phyloP scores from a whole-genome alignment of 1,284 basidiomycete genomes.

The Ustilago vetiveriae region DNA sequence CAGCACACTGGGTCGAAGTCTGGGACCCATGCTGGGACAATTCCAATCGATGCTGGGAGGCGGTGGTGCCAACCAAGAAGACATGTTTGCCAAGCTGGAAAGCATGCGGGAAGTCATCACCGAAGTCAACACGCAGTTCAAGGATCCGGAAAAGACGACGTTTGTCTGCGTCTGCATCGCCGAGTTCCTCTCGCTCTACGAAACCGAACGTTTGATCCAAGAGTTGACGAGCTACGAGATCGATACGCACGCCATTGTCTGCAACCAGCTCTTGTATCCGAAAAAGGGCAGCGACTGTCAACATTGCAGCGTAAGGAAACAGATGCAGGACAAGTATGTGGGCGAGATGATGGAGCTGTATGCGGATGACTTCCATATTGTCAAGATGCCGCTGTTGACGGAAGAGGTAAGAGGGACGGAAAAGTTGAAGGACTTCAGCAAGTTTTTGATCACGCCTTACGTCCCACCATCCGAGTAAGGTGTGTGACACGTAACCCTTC shows the following conservation, averaged over 20 bases:
- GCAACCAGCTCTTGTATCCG: slow-evolving; percentile 95
- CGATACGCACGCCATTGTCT: slow-evolving; percentile 98
- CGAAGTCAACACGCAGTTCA: slow-evolving; percentile 99
- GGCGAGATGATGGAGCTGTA: slow-evolving; percentile 65
- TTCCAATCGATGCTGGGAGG: slow-evolving; percentile 95
- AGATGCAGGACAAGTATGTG: slow-evolving; percentile 83
- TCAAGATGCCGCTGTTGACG: slow-evolving; percentile 86
- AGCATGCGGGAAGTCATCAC: slow-evolving; percentile 96
- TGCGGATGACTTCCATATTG: slow-evolving; percentile 64
- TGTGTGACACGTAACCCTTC: not conserved
- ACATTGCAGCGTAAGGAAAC: slow-evolving; percentile 90
- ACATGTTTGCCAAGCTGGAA: slow-evolving; percentile 98
- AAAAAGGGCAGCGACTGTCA: slow-evolving; percentile 91
- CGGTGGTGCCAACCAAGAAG: slow-evolving; percentile 71
- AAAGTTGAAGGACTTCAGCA: slow-evolving; percentile 77
- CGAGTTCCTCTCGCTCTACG: slow-evolving; percentile 96
- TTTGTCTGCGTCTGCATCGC: slow-evolving; percentile 99
- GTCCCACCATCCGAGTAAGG: slow-evolving; percentile 43
- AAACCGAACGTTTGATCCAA: slow-evolving; percentile 96
- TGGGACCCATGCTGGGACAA: slow-evolving; percentile 83
- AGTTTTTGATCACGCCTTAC: slow-evolving; percentile 59
- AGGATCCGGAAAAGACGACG: slow-evolving; percentile 94
- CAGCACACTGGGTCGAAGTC: slow-evolving; percentile 85
- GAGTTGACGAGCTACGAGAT: slow-evolving; percentile 96
- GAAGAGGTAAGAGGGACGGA: slow-evolving; percentile 96